phyloP scores from a whole-genome alignment of 2,329 filamentous ascomycete species.

The Colletotrichum graminicola region DNA sequence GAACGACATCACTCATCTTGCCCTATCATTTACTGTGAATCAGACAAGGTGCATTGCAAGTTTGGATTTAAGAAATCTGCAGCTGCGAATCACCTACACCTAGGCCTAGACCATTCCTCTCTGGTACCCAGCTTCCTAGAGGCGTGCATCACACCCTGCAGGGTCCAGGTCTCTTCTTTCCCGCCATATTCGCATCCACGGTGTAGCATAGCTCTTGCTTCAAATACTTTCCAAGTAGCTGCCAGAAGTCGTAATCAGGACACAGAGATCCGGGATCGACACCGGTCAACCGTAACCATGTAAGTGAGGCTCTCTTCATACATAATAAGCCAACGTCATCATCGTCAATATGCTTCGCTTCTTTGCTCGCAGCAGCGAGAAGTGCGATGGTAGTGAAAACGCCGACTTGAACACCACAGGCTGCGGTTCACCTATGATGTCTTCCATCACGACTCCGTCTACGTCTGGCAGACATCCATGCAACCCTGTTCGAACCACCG shows the following conservation, averaged over 20 bases:
- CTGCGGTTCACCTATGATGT: not conserved
- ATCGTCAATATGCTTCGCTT: constrained; percentile 30
- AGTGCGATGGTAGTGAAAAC: constrained; percentile 3
- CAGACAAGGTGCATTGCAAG: not conserved
- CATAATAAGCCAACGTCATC: not conserved
- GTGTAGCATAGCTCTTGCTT: constrained; percentile 2
- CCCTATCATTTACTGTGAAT: constrained; percentile 8
- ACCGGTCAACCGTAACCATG: constrained; percentile 19
- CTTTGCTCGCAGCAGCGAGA: constrained; percentile 29
- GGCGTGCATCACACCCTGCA: constrained; percentile 9
- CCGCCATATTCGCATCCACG: not conserved
- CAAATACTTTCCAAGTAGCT: not conserved
- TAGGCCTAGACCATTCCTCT: not conserved
- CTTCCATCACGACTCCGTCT: not conserved
- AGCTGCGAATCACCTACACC: constrained; percentile 9
- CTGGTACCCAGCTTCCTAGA: not conserved
- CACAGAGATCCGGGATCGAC: not conserved
- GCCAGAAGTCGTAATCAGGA: not conserved
- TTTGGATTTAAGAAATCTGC: constrained; percentile 13
- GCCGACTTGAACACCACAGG: not conserved
- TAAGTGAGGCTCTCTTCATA: constrained; percentile 25
- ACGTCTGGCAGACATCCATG: constrained; percentile 6
- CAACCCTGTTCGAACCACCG: not conserved
- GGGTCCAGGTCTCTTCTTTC: constrained; percentile 14
- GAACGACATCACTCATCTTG: not conserved